These are phyloP conservation scores for Talaromyces marneffei DNA, from an alignment of 2,329 filamentous ascomycete genomes.

Conservation along the genomic window DNA sequence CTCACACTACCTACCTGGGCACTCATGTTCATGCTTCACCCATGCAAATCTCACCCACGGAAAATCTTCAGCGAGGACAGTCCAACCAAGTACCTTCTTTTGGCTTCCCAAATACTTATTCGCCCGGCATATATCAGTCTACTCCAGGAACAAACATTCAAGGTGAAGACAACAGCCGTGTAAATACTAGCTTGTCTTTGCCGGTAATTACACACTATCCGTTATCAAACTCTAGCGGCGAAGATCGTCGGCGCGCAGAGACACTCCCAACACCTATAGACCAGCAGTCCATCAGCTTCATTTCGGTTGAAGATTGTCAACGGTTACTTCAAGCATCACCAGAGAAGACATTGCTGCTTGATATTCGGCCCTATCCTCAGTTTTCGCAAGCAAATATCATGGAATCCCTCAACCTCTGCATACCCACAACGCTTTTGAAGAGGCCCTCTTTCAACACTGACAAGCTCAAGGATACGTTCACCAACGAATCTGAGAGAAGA, in stretches of 20 bases:
- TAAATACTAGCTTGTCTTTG: constrained; percentile 1
- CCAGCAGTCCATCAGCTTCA: constrained; percentile 43
- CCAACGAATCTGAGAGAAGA: constrained; percentile 60
- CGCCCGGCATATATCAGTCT: constrained; percentile 1
- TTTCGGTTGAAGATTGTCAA: constrained; percentile 51
- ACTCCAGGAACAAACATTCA: background rate
- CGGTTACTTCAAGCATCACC: constrained; percentile 49
- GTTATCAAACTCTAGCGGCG: background rate
- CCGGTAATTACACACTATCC: background rate
- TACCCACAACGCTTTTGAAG: constrained; percentile 89
- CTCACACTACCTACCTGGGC: background rate
- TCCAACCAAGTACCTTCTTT: background rate
- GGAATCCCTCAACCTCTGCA: constrained; percentile 85
- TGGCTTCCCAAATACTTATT: constrained; percentile 8
- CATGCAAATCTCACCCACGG: constrained; percentile 2
- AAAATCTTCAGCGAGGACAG: background rate
- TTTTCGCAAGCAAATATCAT: constrained; percentile 68
- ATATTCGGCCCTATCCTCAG: constrained; percentile 80
- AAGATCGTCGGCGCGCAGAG: constrained; percentile 8
- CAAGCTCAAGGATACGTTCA: constrained; percentile 83
- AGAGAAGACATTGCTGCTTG: constrained; percentile 65
- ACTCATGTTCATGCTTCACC: background rate
- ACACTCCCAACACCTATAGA: constrained; percentile 51
- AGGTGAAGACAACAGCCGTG: background rate
- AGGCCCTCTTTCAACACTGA: constrained; percentile 82